Conservation (phyloP, 2,329 filamentous ascomycete genomes). For the Diaporthe sp. region DNA sequence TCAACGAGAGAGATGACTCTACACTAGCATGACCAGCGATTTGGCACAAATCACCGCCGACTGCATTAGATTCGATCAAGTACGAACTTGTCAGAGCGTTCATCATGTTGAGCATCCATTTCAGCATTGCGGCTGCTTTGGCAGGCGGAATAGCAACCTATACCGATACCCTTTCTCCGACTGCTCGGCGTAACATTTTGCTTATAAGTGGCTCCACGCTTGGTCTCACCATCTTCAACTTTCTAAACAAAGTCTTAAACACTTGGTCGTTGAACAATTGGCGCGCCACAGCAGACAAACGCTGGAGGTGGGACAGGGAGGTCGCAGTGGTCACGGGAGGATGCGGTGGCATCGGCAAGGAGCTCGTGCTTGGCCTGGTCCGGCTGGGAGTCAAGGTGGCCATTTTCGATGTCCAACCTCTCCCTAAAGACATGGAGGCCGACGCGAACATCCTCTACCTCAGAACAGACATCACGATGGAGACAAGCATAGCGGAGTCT, state of each 20-base stretch:
- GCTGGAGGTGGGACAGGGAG: slow-evolving; percentile 45
- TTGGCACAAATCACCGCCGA: too few relatives aligned
- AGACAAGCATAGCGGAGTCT: not conserved
- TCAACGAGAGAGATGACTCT: too few relatives aligned
- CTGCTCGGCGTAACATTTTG: too few relatives aligned
- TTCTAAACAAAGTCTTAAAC: not conserved
- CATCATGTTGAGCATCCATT: too few relatives aligned
- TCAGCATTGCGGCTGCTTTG: too few relatives aligned
- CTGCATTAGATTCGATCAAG: too few relatives aligned
- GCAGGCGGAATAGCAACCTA: too few relatives aligned
- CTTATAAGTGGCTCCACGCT: not conserved
- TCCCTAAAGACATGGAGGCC: not conserved
- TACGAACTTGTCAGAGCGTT: too few relatives aligned
- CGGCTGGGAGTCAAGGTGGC: slow-evolving; percentile 47
- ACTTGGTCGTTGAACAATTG: not conserved
- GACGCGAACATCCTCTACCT: not conserved
- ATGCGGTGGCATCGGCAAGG: slow-evolving; percentile 52
- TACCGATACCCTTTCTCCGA: too few relatives aligned
- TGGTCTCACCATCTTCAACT: not conserved
- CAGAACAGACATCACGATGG: not conserved
- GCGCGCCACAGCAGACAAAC: not conserved
- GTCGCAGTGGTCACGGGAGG: slow-evolving; percentile 45
- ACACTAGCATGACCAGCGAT: too few relatives aligned
- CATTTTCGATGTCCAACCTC: not conserved
- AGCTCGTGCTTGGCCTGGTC: slow-evolving; percentile 51